Base-by-base conservation (phyloP, 176 grass and related monocot species). In the Guadua angustifolia region DNA sequence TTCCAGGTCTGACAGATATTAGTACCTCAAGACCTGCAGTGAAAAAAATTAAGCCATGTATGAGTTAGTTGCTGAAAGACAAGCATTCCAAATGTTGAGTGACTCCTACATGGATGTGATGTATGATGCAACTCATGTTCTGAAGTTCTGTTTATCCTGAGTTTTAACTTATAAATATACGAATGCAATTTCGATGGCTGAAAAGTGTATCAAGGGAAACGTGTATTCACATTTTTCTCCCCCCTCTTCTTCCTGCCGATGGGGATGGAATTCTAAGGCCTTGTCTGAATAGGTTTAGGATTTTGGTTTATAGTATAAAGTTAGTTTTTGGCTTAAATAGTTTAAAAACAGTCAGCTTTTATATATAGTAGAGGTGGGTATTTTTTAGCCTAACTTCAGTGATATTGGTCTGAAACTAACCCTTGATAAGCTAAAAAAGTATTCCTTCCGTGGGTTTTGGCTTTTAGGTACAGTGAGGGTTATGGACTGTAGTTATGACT, bases 1-100 rank as follows among this genome's bases (percentile, higher is more conserved):
- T 98, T 76, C 93, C 96, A 74, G 91, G 89, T 14, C 95, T 94
- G 79, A 95, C 58, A 2, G 95, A 93, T 87, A 98, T 83, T 55
- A 92, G 22, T 32, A 89, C 96, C 73, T 94, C 80, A 13, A 95
- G 86, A 52, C 96, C 91, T 95, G 85, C n/a, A n/a, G n/a, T 14
- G 68, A 62, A 84, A 79, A 7, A 14, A 32, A 6, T 56, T 15
- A 44, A 69, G 29, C 22, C 63, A 6, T 47, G 16, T 39, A 82
- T 70, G 62, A 74, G 75, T 66, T 25, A 74, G 75, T 66, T 25
- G 66, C 4, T 21, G 38, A 18, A 79, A 83, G 22, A 46, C 17
- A 17, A n/a, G 15, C 64, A 32, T 77, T 84, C 0, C 40, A 22
- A 44, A 21, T 16, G 38, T 43, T 80, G n/a, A n/a, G n/a, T n/a